These are phyloP conservation scores for Podospora pseudocomata DNA, from an alignment of 495 filamentous ascomycete genomes.

Conservation along the genomic window DNA sequence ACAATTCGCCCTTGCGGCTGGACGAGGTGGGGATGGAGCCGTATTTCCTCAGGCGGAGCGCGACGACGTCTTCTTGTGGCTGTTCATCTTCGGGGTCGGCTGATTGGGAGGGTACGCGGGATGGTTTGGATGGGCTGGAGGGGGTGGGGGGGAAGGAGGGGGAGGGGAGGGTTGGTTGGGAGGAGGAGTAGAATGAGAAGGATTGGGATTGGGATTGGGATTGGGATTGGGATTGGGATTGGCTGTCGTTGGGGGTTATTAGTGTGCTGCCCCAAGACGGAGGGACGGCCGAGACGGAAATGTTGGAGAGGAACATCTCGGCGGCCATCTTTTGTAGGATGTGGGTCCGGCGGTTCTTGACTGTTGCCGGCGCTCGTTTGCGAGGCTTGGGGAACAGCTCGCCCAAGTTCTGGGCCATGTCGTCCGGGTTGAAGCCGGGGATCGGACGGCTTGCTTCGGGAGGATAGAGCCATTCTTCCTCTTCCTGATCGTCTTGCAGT, in stretches of 20 bases:
- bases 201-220: slow-evolving; percentile 20
- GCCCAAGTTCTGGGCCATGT: slow-evolving; percentile 12
- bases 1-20: slow-evolving; percentile 14
- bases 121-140: background rate
- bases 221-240: slow-evolving; percentile 17
- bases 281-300: slow-evolving; percentile 21
- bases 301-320: slow-evolving; percentile 25
- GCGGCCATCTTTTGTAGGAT: slow-evolving; percentile 24
- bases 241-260: background rate
- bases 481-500: slow-evolving; percentile 8
- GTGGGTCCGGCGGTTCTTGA: slow-evolving; percentile 3
- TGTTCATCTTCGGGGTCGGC: background rate
- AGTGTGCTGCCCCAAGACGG: slow-evolving; percentile 2
- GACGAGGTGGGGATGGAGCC: slow-evolving; percentile 15
- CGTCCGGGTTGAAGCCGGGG: slow-evolving; percentile 18
- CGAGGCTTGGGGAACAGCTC: slow-evolving; percentile 12
- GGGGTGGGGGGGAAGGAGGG: background rate
- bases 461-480: slow-evolving; percentile 10
- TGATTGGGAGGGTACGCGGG: background rate
- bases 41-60: slow-evolving; percentile 27
- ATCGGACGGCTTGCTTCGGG: slow-evolving; percentile 17
- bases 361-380: background rate
- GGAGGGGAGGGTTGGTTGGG: slow-evolving; percentile 11
- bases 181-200: slow-evolving; percentile 2
- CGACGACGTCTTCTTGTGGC: slow-evolving; percentile 14